Evolutionary conservation across 441 rosid species (phyloP), one percentile per base, ranked within the genome.

Genomic region (Erysimum cheiri): DNA sequence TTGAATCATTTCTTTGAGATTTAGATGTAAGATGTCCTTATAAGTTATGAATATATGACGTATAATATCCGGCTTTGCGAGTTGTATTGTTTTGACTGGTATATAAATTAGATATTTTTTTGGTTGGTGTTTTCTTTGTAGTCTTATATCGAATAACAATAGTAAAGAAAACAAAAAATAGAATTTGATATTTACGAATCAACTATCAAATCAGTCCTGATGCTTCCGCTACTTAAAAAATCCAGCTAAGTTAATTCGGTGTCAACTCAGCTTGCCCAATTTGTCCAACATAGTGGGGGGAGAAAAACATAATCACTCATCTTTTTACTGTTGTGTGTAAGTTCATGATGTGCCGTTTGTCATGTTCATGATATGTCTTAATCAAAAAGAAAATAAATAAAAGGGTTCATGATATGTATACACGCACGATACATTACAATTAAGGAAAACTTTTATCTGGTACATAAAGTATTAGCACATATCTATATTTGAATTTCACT

Each of bases 181-280:
- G 15, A 49, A 36, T 37, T 11, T 32, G 37, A 26, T 37, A 36
- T n/a, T 32, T 32, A 53, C 48, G 62, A 62, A 71, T 71, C 58
- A 64, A 36, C 41, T 64, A 72, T 64, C 59, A 63, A 55, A 72
- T 63, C 70, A 64, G 8, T 6, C 39, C 29, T 57, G 17, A 48
- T 72, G 71, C 54, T 29, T 72, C 44, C 5, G 44, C 60, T 71
- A 14, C 62, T 53, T 61, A 13, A 43, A 62, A 60, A 43, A 12
- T 43, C 35, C 32, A 62, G 63, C 48, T 47, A 72, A 65, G 31
- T 28, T 49, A 24, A 73, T 58, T 66, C 60, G 71, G 14, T 73
- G 66, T 58, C 71, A 50, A 73, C 55, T 65, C 71, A 65, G 31
- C 22, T 64, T 72, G 47, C 72, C 77, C 50, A 49, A 40, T 32